Evolutionary conservation across 768 basidiomycete genomes (phyloP), one percentile per base, ranked within the genome.

Genomic region (Tubosaeta brunneosetosa): DNA sequence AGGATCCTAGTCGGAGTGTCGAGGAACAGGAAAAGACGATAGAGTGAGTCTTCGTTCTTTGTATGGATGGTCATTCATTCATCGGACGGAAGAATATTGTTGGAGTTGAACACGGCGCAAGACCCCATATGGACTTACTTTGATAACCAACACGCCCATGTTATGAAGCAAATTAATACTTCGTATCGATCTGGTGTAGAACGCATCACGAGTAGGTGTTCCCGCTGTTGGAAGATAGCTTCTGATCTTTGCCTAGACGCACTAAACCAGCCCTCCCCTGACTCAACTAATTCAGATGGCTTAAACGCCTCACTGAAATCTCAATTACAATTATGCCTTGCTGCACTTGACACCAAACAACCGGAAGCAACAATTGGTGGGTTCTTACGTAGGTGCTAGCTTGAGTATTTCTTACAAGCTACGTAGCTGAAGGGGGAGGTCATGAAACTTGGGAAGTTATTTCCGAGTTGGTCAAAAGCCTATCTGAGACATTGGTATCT

Each of bases 11-110:
- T 47, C 79, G 91, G 46, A 84, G 81, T 43, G 78, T 93, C 4
- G 97, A 99, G 57, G 95, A 98, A 58, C 93, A 97, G 54, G 94
- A 97, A 72, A 93, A 91, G 74, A 97, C 91, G 2, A 88, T 99
- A 50, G 94, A 98, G 97, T 93, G 62, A 60, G 85, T 71, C 1
- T 26, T 46, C 16, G 19, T 41, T 17, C 52, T 40, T 47, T 34
- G 41, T 45, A 27, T 26, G 6, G 38, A 36, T 13, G 45, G 32
- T 47, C 37, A n/a, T 44, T 34, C 31, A 32, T 51, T 67, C 42
- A 61, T 46, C 55, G 22, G 41, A 14, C 0, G 34, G 0, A 58
- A 98, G 95, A 62, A 87, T 97, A 45, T 71, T 98, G 31, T 74
- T 94, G 46, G 95, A 99, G 57, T 71, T 99, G 51, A 90, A 88